These are phyloP conservation scores for Fusarium sp. DNA, from an alignment of 2,329 filamentous ascomycete species.

Conservation along the genomic window DNA sequence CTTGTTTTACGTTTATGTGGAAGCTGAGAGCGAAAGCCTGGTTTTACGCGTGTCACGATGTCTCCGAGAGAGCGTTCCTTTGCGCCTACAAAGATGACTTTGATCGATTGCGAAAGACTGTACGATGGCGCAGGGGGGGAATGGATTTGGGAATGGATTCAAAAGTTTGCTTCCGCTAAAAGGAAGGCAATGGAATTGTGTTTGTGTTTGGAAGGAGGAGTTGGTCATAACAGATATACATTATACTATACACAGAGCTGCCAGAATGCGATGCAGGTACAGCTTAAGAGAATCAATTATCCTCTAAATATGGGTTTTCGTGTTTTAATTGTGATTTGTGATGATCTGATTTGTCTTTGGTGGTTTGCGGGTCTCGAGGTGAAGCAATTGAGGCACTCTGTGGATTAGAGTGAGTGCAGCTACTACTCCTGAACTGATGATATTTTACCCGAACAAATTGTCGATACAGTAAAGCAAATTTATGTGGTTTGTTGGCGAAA, in stretches of 20 bases:
- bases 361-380: neutral
- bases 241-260: slow-evolving; percentile 48
- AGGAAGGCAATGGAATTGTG: slow-evolving; percentile 39
- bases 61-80: slow-evolving; percentile 23
- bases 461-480: too few relatives aligned
- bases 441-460: too few relatives aligned
- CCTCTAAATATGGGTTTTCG: slow-evolving; percentile 4
- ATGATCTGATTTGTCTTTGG: neutral
- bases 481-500: too few relatives aligned
- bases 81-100: slow-evolving; percentile 36
- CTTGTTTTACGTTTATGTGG: slow-evolving; percentile 12
- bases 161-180: slow-evolving; percentile 42
- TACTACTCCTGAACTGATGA: too few relatives aligned
- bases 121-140: slow-evolving; percentile 36
- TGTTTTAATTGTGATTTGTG: neutral
- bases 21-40: slow-evolving; percentile 32
- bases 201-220: slow-evolving; percentile 32
- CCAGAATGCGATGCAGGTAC: slow-evolving; percentile 49
- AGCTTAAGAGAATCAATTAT: slow-evolving; percentile 41
- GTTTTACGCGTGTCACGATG: slow-evolving; percentile 41
- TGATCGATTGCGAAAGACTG: slow-evolving; percentile 42
- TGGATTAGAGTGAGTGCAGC: neutral
- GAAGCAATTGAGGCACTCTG: neutral
- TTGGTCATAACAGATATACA: slow-evolving; percentile 43
- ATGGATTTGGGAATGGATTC: slow-evolving; percentile 29